A percentile compares a stretch with the other conserved stretches of the same genome.
These are phyloP conservation scores for Cryptococcus hybrid DNA, from an alignment of 1,284 basidiomycete species.

Conservation along the genomic window DNA sequence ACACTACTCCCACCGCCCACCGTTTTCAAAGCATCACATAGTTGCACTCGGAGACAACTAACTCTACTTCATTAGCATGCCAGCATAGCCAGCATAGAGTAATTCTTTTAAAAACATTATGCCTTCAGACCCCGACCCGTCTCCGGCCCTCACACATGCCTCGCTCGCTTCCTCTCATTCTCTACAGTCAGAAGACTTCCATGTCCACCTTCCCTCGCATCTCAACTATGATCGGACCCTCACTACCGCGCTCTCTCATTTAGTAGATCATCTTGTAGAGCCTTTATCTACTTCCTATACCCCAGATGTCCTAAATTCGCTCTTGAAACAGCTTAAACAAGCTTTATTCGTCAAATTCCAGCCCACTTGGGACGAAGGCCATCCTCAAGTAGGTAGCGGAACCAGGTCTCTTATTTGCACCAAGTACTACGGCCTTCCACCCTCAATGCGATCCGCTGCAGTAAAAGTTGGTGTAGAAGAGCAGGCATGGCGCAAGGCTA, in stretches of 20 bases:
- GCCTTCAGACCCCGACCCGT: slow-evolving; percentile 3
- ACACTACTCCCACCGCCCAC: too few relatives aligned
- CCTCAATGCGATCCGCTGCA: slow-evolving; percentile 28
- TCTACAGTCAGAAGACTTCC: not conserved
- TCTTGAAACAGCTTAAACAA: slow-evolving; percentile 27
- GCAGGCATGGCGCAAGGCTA: slow-evolving; percentile 30
- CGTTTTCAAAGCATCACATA: too few relatives aligned
- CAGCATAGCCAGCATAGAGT: too few relatives aligned
- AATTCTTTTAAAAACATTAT: not conserved
- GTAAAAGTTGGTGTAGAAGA: slow-evolving; percentile 27
- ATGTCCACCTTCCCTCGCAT: not conserved
- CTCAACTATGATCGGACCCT: slow-evolving; percentile 26
- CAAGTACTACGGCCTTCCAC: slow-evolving; percentile 32
- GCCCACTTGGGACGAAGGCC: too few relatives aligned
- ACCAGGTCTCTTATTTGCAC: slow-evolving; percentile 42
- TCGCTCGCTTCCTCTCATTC: not conserved
- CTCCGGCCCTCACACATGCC: slow-evolving; percentile 8
- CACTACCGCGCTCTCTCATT: slow-evolving; percentile 33
- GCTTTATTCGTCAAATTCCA: slow-evolving; percentile 22
- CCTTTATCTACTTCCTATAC: slow-evolving; percentile 34
- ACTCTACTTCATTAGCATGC: too few relatives aligned
- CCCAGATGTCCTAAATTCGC: slow-evolving; percentile 23
- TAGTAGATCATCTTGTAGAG: slow-evolving; percentile 39
- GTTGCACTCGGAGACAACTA: too few relatives aligned
- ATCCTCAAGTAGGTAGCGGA: slow-evolving; percentile 39